phyloP scores from a whole-genome alignment of 1,139 yeast species.

The Zygoascus meyerae region DNA sequence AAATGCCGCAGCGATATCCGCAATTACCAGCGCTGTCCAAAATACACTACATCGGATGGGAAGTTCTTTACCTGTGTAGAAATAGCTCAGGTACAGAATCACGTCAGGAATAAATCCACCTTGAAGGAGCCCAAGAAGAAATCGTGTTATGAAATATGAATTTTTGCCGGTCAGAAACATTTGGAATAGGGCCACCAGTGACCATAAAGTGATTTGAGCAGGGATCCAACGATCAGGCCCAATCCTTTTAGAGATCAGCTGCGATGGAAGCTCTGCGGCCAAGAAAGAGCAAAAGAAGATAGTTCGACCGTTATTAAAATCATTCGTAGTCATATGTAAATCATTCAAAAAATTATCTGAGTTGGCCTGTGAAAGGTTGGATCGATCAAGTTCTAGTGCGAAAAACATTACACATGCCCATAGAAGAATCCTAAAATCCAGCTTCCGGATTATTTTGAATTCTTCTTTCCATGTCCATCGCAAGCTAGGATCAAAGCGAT shows the following conservation, averaged over 20 bases:
- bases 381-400: constrained; percentile 48
- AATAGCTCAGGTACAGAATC: constrained; percentile 48
- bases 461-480: constrained; percentile 47
- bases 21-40: constrained; percentile 29
- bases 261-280: constrained; percentile 50
- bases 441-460: constrained; percentile 36
- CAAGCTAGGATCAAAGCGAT: constrained; percentile 43
- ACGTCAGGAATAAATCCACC: constrained; percentile 55
- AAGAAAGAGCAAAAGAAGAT: constrained; percentile 42
- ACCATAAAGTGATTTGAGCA: constrained; percentile 46
- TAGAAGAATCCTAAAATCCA: constrained; percentile 42
- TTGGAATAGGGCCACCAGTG: constrained; percentile 45
- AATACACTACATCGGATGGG: constrained; percentile 45
- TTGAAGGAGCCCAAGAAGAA: constrained; percentile 43
- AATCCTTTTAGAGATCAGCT: constrained; percentile 44
- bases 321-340: constrained; percentile 41
- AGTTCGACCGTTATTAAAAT: constrained; percentile 46
- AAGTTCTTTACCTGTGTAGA: constrained; percentile 46
- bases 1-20: constrained; percentile 32
- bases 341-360: constrained; percentile 46
- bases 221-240: constrained; percentile 57
- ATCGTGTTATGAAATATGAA: constrained; percentile 41
- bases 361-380: constrained; percentile 46
- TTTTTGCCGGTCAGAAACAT: constrained; percentile 37
- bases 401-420: constrained; percentile 47